phyloP scores from a whole-genome alignment of 192 early-diverging fungal species.

The Hyaloraphidium curvatum region DNA sequence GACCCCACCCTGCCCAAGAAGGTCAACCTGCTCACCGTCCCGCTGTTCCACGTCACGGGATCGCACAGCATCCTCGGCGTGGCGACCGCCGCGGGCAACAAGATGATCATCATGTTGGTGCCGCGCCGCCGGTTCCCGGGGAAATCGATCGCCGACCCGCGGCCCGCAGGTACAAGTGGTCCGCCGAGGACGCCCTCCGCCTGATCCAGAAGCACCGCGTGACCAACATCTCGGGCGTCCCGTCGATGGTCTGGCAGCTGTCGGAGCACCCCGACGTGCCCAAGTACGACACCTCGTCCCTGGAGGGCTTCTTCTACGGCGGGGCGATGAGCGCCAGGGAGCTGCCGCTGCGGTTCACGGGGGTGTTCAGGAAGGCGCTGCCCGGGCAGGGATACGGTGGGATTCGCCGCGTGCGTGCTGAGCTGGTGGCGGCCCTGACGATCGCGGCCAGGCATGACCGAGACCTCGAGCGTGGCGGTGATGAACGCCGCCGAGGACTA shows the following conservation, averaged over 20 bases:
- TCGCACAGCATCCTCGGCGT: not conserved
- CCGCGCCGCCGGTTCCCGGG: not conserved
- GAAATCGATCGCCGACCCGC: not conserved
- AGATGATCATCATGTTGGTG: constrained; percentile 5
- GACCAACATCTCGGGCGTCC: constrained; percentile 5
- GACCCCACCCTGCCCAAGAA: too few species aligned
- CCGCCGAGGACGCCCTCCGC: constrained; percentile 1
- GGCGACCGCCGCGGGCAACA: not conserved
- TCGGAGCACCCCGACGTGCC: constrained; percentile 6
- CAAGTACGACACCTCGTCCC: constrained; percentile 6
- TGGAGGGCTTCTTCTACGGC: not conserved
- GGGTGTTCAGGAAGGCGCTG: not conserved
- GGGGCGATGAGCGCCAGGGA: not conserved
- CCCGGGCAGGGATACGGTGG: constrained; percentile 5
- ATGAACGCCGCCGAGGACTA: not conserved
- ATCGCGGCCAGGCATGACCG: not conserved
- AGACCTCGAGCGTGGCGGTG: constrained; percentile 1
- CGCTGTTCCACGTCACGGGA: constrained; percentile 10
- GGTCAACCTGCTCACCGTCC: constrained; percentile 4
- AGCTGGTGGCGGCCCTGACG: not conserved
- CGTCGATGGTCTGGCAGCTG: constrained; percentile 8
- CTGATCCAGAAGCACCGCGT: constrained; percentile 7
- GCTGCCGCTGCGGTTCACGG: not conserved
- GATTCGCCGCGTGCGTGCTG: not conserved
- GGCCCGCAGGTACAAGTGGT: too few species aligned